Base-by-base conservation (phyloP, 352 stramenopile genomes). In the Pythium monospermum region DNA sequence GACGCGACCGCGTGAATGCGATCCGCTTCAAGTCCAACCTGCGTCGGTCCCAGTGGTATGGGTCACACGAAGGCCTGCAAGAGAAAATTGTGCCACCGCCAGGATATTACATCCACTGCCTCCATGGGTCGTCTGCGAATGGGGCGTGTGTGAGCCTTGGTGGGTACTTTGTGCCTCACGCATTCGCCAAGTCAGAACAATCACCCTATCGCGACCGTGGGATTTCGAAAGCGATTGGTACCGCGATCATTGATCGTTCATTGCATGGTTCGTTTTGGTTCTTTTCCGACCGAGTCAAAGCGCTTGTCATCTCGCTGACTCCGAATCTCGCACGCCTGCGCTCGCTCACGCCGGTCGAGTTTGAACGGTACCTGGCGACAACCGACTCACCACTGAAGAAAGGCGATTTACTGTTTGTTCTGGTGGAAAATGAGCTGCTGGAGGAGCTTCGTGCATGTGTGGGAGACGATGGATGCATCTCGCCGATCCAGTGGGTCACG, bases 1-100 rank as follows among this genome's bases (percentile, higher is more conserved):
- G 23, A 8, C n/a, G 28, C 4, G 46, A 38, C 28, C 23, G 25
- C 16, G 16, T 45, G 2, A 6, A 13, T 2, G 35, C 33, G 16
- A 6, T 45, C 3, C 18, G n/a, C 13, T 37, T 53, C 30, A n/a
- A 37, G 16, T 45, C 36, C 4, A 53, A 45, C 33, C 12, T 21
- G 33, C 47, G 47, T 25, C 25, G 5, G 1, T 53, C 36, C 11
- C n/a, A 28, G n/a, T 53, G 47, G 47, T 53, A 26, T 32, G 36
- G 35, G 8, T 28, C 36, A 1, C 11, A 26, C 2, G 15, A 22
- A 4, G 26, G 41, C 2, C 11, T 11, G 10, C 35, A 47, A 2
- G n/a, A 44, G 1, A 1, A 23, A 12, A 6, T 47, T 3, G 30
- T 7, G 3, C 22, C 48, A 1, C 48, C 48, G 2, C 10, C 18